These are phyloP conservation scores for Wickerhamiella allomyrinae DNA, from an alignment of 805 yeast genomes.

Conservation along the genomic window DNA sequence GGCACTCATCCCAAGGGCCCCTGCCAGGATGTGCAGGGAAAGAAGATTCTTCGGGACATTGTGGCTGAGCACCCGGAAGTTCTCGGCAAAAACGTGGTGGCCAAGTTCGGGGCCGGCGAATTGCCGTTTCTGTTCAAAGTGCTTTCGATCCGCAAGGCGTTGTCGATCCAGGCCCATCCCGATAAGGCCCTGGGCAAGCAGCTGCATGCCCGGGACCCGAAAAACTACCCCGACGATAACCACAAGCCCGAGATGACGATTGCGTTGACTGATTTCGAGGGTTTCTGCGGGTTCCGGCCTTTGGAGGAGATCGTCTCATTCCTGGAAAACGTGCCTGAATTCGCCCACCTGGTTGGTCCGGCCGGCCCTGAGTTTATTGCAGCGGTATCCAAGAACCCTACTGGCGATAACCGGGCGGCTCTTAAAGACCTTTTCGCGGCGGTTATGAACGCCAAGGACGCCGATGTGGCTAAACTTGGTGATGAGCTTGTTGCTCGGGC, in stretches of 20 bases:
- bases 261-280: constrained; percentile 91
- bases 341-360: constrained; percentile 55
- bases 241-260: constrained; percentile 99
- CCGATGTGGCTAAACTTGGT: constrained; percentile 41
- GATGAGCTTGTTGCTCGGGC: constrained; percentile 55
- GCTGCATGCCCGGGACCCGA: constrained; percentile 71
- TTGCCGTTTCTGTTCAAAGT: constrained; percentile 92
- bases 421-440: constrained; percentile 64
- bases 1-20: constrained; percentile 95
- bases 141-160: constrained; percentile 79
- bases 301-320: constrained; percentile 58
- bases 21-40: constrained; percentile 38
- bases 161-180: constrained; percentile 96
- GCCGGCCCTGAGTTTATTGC: constrained; percentile 38
- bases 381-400: constrained; percentile 18
- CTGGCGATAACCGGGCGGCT: constrained; percentile 44
- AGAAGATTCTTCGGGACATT: constrained; percentile 44
- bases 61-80: constrained; percentile 46
- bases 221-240: constrained; percentile 92
- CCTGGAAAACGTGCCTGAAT: constrained; percentile 62
- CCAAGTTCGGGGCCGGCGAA: constrained; percentile 58
- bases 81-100: constrained; percentile 45
- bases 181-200: constrained; percentile 71
- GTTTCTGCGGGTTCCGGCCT: constrained; percentile 96
- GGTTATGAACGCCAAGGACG: constrained; percentile 72